A percentile compares a stretch with the other conserved stretches of the same genome.
Conservation (phyloP, 805 yeast genomes). For the Pichia insulana region DNA sequence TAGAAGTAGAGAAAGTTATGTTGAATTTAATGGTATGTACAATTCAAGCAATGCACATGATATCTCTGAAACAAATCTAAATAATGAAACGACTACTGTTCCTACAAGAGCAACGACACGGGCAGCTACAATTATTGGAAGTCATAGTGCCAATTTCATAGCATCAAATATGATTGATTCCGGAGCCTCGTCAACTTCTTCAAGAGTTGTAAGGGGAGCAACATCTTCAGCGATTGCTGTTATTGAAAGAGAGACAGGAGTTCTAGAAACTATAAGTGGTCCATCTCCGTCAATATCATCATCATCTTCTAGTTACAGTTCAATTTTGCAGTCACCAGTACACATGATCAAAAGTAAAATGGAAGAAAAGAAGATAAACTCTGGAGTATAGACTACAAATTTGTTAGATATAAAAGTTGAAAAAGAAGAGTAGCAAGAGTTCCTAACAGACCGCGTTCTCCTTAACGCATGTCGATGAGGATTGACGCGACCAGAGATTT, state of each 20-base stretch:
- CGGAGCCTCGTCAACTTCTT: background rate
- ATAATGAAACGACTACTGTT: no score
- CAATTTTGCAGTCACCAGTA: slow-evolving; percentile 12
- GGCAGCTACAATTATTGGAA: background rate
- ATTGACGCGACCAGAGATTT: background rate
- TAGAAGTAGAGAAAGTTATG: no score
- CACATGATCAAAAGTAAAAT: background rate
- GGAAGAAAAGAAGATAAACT: slow-evolving; percentile 3
- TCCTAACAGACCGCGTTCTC: no score
- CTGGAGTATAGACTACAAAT: no score
- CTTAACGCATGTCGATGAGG: no score
- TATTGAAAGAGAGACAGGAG: no score
- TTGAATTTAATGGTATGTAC: background rate
- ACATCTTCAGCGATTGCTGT: no score
- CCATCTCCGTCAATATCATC: background rate
- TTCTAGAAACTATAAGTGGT: no score
- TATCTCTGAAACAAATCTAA: background rate
- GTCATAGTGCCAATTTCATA: background rate
- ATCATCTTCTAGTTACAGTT: slow-evolving; percentile 7
- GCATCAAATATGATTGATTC: background rate
- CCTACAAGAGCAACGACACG: no score
- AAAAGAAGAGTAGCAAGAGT: no score
- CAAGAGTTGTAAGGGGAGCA: no score
- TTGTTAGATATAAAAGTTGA: no score
- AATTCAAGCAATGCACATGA: background rate